Evolutionary conservation across 1,139 yeast genomes (phyloP).

Genomic region (Geotrichum aggregatum): DNA sequence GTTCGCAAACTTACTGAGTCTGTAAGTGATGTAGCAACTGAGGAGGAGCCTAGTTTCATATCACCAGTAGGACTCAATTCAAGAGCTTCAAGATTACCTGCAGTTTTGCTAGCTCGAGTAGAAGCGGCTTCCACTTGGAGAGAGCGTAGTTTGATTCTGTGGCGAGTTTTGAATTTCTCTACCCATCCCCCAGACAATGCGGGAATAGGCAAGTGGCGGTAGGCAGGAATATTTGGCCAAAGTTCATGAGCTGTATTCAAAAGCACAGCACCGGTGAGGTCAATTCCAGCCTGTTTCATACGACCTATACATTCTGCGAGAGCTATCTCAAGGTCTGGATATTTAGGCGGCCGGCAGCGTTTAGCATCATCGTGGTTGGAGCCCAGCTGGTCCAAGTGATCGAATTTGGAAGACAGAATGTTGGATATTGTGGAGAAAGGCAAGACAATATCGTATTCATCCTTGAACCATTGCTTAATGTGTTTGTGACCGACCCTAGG

Average conservation of each 20-base stretch:
- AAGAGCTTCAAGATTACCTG: constrained; percentile 1
- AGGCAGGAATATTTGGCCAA: constrained; percentile 21
- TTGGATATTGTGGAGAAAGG: constrained; percentile 23
- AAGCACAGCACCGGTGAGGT: constrained; percentile 20
- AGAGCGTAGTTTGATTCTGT: constrained; percentile 18
- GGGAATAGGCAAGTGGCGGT: constrained; percentile 16
- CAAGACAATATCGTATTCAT: constrained; percentile 17
- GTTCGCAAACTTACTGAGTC: constrained; percentile 4
- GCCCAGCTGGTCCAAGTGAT: constrained; percentile 20
- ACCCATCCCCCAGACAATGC: constrained; percentile 22
- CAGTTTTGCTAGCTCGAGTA: constrained; percentile 14
- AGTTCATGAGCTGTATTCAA: constrained; percentile 19
- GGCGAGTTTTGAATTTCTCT: constrained; percentile 21
- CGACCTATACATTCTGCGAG: constrained; percentile 19
- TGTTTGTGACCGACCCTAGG: constrained; percentile 20
- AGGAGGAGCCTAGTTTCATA: background rate
- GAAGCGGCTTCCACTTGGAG: constrained; percentile 22
- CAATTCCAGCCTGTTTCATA: constrained; percentile 17
- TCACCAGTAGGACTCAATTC: constrained; percentile 1
- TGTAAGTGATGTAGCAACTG: background rate
- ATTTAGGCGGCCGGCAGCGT: constrained; percentile 22
- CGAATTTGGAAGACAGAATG: constrained; percentile 21
- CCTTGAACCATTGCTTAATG: constrained; percentile 20
- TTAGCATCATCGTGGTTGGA: constrained; percentile 20
- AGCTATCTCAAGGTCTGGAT: constrained; percentile 22